Evolutionary conservation across 2,329 filamentous ascomycete genomes (phyloP).

Genomic region (Aureobasidium sp.): DNA sequence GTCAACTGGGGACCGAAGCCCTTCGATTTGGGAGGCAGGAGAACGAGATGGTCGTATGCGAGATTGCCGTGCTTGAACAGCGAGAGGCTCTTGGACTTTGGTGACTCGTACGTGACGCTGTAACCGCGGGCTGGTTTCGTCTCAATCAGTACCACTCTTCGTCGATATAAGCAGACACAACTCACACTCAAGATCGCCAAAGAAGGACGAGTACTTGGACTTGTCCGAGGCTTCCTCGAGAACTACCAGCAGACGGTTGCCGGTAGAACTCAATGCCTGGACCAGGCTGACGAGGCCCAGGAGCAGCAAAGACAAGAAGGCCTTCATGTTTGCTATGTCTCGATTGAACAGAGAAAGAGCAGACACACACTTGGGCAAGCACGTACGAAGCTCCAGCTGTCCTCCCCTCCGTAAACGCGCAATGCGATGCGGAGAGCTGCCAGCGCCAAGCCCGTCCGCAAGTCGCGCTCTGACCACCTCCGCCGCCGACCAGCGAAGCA

Average conservation of each 20-base stretch:
- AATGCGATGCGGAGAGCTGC: conserved; percentile 6
- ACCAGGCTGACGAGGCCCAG: conserved; percentile 58
- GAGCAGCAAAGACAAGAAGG: conserved; percentile 39
- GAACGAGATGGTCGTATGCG: conserved; percentile 81
- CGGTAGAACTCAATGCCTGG: conserved; percentile 69
- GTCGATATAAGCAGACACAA: neutral
- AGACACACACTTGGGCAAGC: neutral
- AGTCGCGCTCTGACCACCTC: neutral
- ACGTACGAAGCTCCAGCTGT: conserved; percentile 4
- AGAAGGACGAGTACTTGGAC: conserved; percentile 72
- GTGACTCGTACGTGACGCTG: conserved; percentile 69
- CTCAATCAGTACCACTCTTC: neutral
- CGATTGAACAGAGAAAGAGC: neutral
- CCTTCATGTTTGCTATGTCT: conserved; percentile 24
- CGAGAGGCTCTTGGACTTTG: conserved; percentile 67
- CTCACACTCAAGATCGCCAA: conserved; percentile 59
- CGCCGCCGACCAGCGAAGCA: neutral
- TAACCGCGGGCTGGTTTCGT: conserved; percentile 64
- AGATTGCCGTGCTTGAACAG: conserved; percentile 82
- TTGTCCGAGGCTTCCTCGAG: conserved; percentile 77
- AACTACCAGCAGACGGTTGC: conserved; percentile 74
- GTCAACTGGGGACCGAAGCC: conserved; percentile 84
- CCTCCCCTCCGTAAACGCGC: conserved; percentile 5
- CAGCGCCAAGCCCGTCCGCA: neutral
- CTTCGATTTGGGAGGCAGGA: conserved; percentile 86